These are phyloP conservation scores for Suillus clintonianus DNA, from an alignment of 768 basidiomycete species.

Conservation along the genomic window DNA sequence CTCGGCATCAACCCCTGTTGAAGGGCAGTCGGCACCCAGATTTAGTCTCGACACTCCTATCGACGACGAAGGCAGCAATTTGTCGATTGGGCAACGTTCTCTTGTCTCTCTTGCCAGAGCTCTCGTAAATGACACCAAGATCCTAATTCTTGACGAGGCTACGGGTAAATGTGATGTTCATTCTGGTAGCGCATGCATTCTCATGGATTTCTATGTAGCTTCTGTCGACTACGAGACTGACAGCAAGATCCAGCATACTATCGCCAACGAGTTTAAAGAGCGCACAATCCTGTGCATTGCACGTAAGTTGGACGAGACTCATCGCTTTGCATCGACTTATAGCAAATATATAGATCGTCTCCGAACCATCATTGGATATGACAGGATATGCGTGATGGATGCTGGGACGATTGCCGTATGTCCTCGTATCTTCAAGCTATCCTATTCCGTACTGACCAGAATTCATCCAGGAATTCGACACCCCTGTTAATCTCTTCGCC, in stretches of 20 bases:
- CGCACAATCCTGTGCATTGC: slow-evolving; percentile 88
- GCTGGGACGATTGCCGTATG: slow-evolving; percentile 72
- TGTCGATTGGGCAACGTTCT: slow-evolving; percentile 62
- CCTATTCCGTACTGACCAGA: not conserved
- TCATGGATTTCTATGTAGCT: slow-evolving; percentile 39
- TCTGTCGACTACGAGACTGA: slow-evolving; percentile 91
- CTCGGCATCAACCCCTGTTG: slow-evolving; percentile 30
- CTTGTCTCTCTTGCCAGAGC: slow-evolving; percentile 81
- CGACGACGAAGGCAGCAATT: slow-evolving; percentile 84
- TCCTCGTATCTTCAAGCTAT: slow-evolving; percentile 9
- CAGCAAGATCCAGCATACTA: slow-evolving; percentile 88
- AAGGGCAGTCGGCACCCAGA: slow-evolving; percentile 44
- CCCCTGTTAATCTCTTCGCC: slow-evolving; percentile 66
- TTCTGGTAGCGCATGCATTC: not conserved
- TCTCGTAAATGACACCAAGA: slow-evolving; percentile 80
- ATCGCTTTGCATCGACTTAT: not conserved
- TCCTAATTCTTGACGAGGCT: slow-evolving; percentile 66
- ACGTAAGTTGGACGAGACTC: slow-evolving; percentile 47
- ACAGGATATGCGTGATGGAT: slow-evolving; percentile 87
- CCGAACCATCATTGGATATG: slow-evolving; percentile 85
- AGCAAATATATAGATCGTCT: slow-evolving; percentile 59
- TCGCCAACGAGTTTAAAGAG: slow-evolving; percentile 79
- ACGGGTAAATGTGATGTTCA: slow-evolving; percentile 41
- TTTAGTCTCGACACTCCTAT: slow-evolving; percentile 77
- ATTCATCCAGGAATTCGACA: slow-evolving; percentile 69